Evolutionary conservation across 345 rosid species (phyloP).

Genomic region (Firmiana major): DNA sequence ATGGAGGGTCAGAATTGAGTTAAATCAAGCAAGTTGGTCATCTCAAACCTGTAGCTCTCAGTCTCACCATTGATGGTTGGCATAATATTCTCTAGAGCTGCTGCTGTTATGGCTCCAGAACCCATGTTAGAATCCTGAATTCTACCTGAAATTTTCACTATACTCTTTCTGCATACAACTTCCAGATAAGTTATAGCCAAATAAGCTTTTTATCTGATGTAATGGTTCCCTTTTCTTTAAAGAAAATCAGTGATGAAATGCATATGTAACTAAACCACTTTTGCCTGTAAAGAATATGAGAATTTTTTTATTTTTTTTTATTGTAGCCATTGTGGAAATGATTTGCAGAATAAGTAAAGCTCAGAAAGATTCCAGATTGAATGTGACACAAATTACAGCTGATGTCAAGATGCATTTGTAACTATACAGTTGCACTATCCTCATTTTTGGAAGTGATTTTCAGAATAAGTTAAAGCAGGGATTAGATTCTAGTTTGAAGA

Average conservation of each 20-base stretch:
- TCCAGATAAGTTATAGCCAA: conserved; percentile 15
- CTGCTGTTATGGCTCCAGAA: background rate
- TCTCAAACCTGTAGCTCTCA: background rate
- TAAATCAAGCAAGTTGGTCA: too few relatives aligned
- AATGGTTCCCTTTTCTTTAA: background rate
- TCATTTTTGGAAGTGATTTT: conserved; percentile 10
- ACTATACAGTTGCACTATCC: background rate
- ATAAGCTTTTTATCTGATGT: background rate
- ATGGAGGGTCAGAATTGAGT: too few relatives aligned
- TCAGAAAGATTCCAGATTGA: conserved; percentile 23
- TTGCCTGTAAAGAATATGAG: background rate
- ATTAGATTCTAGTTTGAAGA: conserved; percentile 19
- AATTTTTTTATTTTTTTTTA: background rate
- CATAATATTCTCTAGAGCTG: conserved; percentile 15
- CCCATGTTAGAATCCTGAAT: background rate
- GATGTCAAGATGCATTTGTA: conserved; percentile 4
- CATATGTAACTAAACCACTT: background rate
- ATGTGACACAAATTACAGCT: background rate
- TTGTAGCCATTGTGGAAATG: conserved; percentile 7
- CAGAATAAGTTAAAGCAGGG: conserved; percentile 4
- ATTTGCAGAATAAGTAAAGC: conserved; percentile 16
- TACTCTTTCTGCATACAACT: conserved; percentile 7
- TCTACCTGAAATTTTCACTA: background rate
- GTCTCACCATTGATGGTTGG: background rate
- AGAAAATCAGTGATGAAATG: background rate